Evolutionary conservation across 306 rosid genomes (phyloP), one percentile per base, ranked within the genome.

Genomic region (Hippophae gyantsensis): DNA sequence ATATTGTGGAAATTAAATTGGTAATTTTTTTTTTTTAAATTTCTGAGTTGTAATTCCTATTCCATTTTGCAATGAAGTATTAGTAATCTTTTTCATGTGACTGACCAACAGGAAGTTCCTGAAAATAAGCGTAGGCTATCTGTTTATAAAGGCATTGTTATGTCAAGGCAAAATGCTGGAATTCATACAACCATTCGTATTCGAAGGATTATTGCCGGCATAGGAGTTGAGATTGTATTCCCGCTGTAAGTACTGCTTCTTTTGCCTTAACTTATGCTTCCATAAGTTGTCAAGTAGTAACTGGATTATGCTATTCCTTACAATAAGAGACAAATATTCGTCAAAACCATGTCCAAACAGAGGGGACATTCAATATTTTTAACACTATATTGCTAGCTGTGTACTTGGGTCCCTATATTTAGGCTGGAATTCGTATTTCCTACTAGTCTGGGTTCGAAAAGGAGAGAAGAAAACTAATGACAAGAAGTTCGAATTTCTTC

Each of bases 221-320:
- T 85, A 6, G 99, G 99, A 23, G 96, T 92, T 73, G 99, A 92
- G 88, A 88, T 92, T 45, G 84, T 82, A 49, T 88, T 88, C 81
- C 96, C 99, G 2, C 62, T 92, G 99, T 92, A 75, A 85, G 96
- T 78, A 58, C 2, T 43, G 44, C 32, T 64, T 26, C 8, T 43
- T 6, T 42, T 42, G 10, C 38, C 38, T 32, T 32, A 32, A 32
- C 38, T 32, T 32, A 32, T 32, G 38, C 38, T 32, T 32, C 38
- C 38, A 32, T 32, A 4, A 2, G 38, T 32, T 32, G 38, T 32
- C 5, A 32, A 32, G 5, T 32, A 32, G 38, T 32, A 32, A 32
- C 4, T 32, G 38, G 38, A 32, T 32, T 32, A 32, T 32, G 38
- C 38, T 32, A 32, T 32, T 32, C 38, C 38, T 32, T 32, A 32